A percentile compares a stretch with the other conserved stretches of the same genome.
phyloP scores from a whole-genome alignment of 2,329 filamentous ascomycete genomes.

The Penicillium sp. region DNA sequence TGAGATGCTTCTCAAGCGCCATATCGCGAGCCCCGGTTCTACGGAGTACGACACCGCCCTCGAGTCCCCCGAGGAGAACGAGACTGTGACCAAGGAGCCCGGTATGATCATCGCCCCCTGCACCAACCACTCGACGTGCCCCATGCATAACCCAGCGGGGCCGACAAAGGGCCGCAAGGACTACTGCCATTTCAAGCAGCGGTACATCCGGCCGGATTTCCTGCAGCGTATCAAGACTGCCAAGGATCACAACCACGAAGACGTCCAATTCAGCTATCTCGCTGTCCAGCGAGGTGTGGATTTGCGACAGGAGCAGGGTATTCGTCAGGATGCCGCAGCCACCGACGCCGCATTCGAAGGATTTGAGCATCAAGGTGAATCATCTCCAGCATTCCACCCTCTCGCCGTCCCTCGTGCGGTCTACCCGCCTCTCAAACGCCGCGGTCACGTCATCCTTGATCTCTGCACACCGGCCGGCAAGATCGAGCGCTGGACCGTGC shows the following conservation, averaged over 20 bases:
- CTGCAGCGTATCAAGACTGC: conserved; percentile 68
- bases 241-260: conserved; percentile 73
- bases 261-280: conserved; percentile 85
- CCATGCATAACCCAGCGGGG: conserved; percentile 75
- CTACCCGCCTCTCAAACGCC: conserved; percentile 76
- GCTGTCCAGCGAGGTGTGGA: conserved; percentile 73
- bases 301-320: conserved; percentile 41
- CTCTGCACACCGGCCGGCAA: conserved; percentile 79
- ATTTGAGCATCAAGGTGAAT: conserved; percentile 51
- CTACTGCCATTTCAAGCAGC: conserved; percentile 84
- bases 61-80: conserved; percentile 26
- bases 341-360: conserved; percentile 66
- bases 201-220: conserved; percentile 78
- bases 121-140: conserved; percentile 81
- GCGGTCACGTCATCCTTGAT: conserved; percentile 82
- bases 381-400: conserved; percentile 40
- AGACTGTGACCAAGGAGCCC: conserved; percentile 46
- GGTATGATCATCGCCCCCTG: conserved; percentile 64
- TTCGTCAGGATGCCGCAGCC: conserved; percentile 52
- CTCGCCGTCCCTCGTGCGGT: conserved; percentile 73
- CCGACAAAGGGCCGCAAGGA: conserved; percentile 72
- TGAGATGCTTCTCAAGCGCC: conserved; percentile 68
- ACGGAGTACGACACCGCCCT: conserved; percentile 39
- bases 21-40: conserved; percentile 59
- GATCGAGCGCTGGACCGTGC: conserved; percentile 91